phyloP scores from a whole-genome alignment of 164 flowering plant species.

The grape (Vitis vinifera) region DNA sequence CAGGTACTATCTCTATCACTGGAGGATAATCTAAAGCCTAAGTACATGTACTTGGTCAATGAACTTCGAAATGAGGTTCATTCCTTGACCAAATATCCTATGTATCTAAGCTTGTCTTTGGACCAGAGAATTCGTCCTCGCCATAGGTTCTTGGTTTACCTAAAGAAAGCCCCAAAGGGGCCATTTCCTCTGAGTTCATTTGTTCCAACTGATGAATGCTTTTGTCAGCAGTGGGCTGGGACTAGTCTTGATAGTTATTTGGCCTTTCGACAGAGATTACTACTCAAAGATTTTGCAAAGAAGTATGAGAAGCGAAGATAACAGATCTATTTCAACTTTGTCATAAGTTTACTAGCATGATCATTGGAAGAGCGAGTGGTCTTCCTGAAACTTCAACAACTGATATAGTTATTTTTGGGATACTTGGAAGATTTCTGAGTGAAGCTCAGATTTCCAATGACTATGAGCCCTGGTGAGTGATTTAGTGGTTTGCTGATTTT shows the following conservation, averaged over 20 bases:
- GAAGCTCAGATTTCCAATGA: slow-evolving; percentile 1
- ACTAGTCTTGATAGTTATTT: slow-evolving; percentile 81
- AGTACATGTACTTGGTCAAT: slow-evolving; percentile 79
- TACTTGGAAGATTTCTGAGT: background rate
- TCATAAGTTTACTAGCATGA: background rate
- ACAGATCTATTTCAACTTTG: slow-evolving; percentile 5
- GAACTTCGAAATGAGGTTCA: slow-evolving; percentile 83
- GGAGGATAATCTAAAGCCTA: slow-evolving; percentile 90
- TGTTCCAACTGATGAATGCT: slow-evolving; percentile 89
- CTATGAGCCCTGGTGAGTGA: too few relatives aligned
- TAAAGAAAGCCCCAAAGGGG: slow-evolving; percentile 91
- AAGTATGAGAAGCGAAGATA: slow-evolving; percentile 56
- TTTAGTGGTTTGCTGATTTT: too few relatives aligned
- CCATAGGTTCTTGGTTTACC: slow-evolving; percentile 76
- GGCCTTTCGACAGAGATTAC: slow-evolving; percentile 75
- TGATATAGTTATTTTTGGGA: slow-evolving; percentile 2
- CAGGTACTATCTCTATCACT: slow-evolving; percentile 90
- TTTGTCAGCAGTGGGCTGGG: slow-evolving; percentile 94
- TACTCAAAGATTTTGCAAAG: slow-evolving; percentile 70
- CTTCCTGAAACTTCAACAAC: background rate
- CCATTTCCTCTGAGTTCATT: slow-evolving; percentile 92
- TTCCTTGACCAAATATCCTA: slow-evolving; percentile 87
- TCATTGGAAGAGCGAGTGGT: slow-evolving; percentile 7
- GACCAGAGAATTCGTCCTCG: slow-evolving; percentile 98
- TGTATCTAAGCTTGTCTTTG: slow-evolving; percentile 85